These are phyloP conservation scores for Amorphotheca resinae DNA, from an alignment of 495 filamentous ascomycete species.

Conservation along the genomic window DNA sequence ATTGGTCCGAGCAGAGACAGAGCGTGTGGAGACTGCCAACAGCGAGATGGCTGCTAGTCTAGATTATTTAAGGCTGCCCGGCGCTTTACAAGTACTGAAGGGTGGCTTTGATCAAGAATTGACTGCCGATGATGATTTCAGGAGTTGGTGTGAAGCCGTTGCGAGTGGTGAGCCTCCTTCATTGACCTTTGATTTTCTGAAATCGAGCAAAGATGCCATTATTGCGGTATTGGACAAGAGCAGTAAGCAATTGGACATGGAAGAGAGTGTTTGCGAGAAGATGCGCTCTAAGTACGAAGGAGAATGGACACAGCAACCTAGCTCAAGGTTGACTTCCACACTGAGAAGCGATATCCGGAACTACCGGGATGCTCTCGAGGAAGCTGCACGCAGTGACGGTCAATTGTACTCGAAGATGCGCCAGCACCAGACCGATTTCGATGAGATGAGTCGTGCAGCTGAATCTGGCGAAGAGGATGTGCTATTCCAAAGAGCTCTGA, in stretches of 20 bases:
- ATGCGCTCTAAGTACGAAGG: slow-evolving; percentile 95
- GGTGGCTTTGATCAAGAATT: slow-evolving; percentile 86
- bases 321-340: slow-evolving; percentile 74
- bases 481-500: slow-evolving; percentile 71
- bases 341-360: slow-evolving; percentile 74
- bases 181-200: slow-evolving; percentile 64
- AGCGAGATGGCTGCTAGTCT: slow-evolving; percentile 91
- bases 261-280: slow-evolving; percentile 97
- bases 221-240: slow-evolving; percentile 58
- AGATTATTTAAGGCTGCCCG: slow-evolving; percentile 85
- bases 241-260: slow-evolving; percentile 81
- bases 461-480: slow-evolving; percentile 81
- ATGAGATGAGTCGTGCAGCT: slow-evolving; percentile 88
- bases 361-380: slow-evolving; percentile 78
- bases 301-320: slow-evolving; percentile 97
- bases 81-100: slow-evolving; percentile 80
- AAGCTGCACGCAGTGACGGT: slow-evolving; percentile 76
- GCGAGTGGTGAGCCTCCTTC: slow-evolving; percentile 63
- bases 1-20: slow-evolving; percentile 82
- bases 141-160: slow-evolving; percentile 85
- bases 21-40: slow-evolving; percentile 80
- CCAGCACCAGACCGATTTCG: slow-evolving; percentile 75
- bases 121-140: slow-evolving; percentile 79
- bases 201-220: slow-evolving; percentile 64
- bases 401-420: slow-evolving; percentile 76